A percentile compares a stretch with the other conserved stretches of the same genome.
Conservation (phyloP, 257 asterid genomes). For the Rehmannia glutinosa region DNA sequence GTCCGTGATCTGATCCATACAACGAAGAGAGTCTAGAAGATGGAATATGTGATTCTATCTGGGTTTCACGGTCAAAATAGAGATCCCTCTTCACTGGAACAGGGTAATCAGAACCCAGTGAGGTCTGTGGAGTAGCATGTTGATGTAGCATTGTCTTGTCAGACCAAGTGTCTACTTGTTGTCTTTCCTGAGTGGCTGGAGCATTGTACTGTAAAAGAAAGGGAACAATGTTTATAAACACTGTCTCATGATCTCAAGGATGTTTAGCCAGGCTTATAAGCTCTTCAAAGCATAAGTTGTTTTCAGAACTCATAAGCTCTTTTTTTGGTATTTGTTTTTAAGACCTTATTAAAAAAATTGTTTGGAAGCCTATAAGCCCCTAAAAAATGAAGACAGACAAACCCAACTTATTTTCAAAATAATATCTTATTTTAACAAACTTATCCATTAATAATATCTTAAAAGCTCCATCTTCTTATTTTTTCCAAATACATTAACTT, state of each 20-base stretch:
- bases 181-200: slow-evolving; percentile 48
- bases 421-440: no score
- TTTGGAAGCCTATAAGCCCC: no score
- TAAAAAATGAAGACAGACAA: no score
- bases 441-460: neutral
- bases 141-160: slow-evolving; percentile 38
- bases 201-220: slow-evolving; percentile 40
- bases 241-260: neutral
- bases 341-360: no score
- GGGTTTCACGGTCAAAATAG: slow-evolving; percentile 47
- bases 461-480: no score
- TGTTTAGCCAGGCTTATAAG: neutral
- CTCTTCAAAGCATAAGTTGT: no score
- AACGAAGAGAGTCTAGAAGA: slow-evolving; percentile 44
- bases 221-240: neutral
- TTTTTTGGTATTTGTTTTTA: no score
- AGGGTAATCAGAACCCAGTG: slow-evolving; percentile 40
- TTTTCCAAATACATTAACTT: neutral
- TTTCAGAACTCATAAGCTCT: no score
- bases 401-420: no score
- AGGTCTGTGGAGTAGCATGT: slow-evolving; percentile 31
- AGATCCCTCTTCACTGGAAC: slow-evolving; percentile 48
- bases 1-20: slow-evolving; percentile 55
- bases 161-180: slow-evolving; percentile 49
- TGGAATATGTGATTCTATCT: slow-evolving; percentile 33